phyloP scores from a whole-genome alignment of 2,329 filamentous ascomycete genomes.

The Cryphonectria carpinicola region DNA sequence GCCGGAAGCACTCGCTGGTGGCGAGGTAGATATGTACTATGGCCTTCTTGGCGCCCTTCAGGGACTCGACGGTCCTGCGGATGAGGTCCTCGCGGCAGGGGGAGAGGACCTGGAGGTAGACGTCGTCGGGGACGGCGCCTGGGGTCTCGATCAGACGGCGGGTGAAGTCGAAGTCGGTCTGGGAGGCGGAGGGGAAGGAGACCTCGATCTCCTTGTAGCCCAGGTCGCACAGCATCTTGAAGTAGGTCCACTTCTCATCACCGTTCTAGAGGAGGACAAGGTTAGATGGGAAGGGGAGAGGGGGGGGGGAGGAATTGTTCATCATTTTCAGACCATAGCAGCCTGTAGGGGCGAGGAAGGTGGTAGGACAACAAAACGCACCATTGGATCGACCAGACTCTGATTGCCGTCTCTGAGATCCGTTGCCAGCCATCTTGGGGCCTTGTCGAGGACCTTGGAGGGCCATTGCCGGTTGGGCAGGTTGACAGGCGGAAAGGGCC shows the following conservation, averaged over 20 bases:
- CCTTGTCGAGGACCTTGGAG: conserved; percentile 77
- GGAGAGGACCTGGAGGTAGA: conserved; percentile 88
- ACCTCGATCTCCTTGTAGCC: conserved; percentile 99
- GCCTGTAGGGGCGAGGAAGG: not conserved
- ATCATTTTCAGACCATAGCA: not conserved
- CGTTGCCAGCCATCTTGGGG: conserved; percentile 88
- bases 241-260: conserved; percentile 93
- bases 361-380: conserved; percentile 45
- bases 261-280: conserved; percentile 64
- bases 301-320: not conserved
- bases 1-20: conserved; percentile 93
- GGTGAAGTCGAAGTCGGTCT: conserved; percentile 96
- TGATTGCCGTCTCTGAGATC: conserved; percentile 94
- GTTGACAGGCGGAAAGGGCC: conserved; percentile 67
- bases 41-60: conserved; percentile 89
- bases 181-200: conserved; percentile 90
- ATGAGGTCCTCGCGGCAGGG: conserved; percentile 94
- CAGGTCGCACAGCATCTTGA: conserved; percentile 88
- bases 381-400: conserved; percentile 91
- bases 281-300: too few species aligned
- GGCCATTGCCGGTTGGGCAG: conserved; percentile 82
- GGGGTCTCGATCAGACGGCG: conserved; percentile 83
- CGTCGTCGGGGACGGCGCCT: conserved; percentile 82
- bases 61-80: conserved; percentile 82
- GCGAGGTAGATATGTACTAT: conserved; percentile 96